Evolutionary conservation across 495 filamentous ascomycete species (phyloP), one percentile per base, ranked within the genome.

Genomic region (Clavariopsis aquatica): DNA sequence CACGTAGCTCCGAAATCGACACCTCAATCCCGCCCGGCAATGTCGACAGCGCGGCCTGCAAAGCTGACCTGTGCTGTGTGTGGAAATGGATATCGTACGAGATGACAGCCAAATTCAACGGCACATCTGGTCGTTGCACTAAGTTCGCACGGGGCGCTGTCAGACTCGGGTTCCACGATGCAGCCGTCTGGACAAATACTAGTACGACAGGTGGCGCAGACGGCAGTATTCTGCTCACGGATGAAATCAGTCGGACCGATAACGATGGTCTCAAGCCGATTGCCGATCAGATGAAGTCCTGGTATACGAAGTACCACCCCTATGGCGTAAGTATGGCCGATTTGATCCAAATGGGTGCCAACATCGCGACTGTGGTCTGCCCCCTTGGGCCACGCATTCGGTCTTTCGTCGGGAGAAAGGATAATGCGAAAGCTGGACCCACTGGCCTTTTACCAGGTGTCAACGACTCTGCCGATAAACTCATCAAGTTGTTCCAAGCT

Each of bases 401-500:
- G 24, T 64, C 73, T 12, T 78, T 75, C 62, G 72, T 78, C 41
- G 79, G 79, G 5, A 67, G 79, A 17, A 69, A 69, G 29, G 77
- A 79, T 55, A 72, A 68, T 46, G 53, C 63, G 17, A 69, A 53
- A 15, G 64, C 76, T 10, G 68, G 71, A 8, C 69, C 68, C 2
- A 56, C 63, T 8, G 69, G 71, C 24, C 68, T 78, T n/a, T 67
- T 81, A 12, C 79, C 79, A 13, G 62, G 49, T 36, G 72, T 71
- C 27, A 68, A 52, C 52, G 61, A 62, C 54, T 52, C 56, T 0
- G 73, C 78, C 13, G 73, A 77, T 41, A 64, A 52, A 20, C 65
- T 81, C 24, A 74, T 79, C 63, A 58, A 68, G 27, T 73, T 84
- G 6, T 84, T 82, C 69, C 60, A 60, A 13, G 73, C 74, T 26